Base-by-base conservation (phyloP, 1,139 yeast species). In the Yamadazyma sp. region DNA sequence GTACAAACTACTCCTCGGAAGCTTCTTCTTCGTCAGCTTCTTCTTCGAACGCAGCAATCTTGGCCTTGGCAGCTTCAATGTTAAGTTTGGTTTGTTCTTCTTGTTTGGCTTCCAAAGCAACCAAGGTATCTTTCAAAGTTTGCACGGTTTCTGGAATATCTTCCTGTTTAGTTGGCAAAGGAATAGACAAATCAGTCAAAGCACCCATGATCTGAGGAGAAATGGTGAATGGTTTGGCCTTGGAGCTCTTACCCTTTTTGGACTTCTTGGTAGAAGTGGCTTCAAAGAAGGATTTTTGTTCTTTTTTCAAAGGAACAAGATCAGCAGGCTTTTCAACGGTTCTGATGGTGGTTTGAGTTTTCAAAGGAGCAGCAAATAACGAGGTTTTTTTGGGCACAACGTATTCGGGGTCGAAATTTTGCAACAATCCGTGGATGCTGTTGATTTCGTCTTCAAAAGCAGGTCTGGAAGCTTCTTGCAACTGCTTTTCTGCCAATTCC, bases 151-250 rank as follows among this genome's bases (percentile, higher is more conserved):
- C 65, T 34, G 84, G 73, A 48, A 86, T 82, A 40, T 86, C 95
- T 20, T 83, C 94, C 51, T 78, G 70, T 54, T 82, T 77, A 45
- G 83, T 73, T 57, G 99, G 99, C 51, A 90, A 80, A 38, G 86
- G 73, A 48, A 92, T 78, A 46, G 82, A 81, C 61, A 90, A 78
- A 54, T 85, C 83, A 47, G 88, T 75, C 53, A 94, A 78, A 43
- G 86, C 78, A 49, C 84, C 82, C 56, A 92, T 82, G 48, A 88
- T 76, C 46, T 82, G 84, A 42, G 95, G 85, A 58, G 90, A 92
- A 54, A 92, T 78, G 45, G 83, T 75, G 61, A 89, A 83, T 45
- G 56, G 59, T 57, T 66, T 67, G 35, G 63, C 44, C 57, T 70
- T 70, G 29, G 62, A 45, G 29, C 61, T 57, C 64, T 78, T 78